phyloP scores from a whole-genome alignment of 495 filamentous ascomycete species.

The Neohortaea acidophila region DNA sequence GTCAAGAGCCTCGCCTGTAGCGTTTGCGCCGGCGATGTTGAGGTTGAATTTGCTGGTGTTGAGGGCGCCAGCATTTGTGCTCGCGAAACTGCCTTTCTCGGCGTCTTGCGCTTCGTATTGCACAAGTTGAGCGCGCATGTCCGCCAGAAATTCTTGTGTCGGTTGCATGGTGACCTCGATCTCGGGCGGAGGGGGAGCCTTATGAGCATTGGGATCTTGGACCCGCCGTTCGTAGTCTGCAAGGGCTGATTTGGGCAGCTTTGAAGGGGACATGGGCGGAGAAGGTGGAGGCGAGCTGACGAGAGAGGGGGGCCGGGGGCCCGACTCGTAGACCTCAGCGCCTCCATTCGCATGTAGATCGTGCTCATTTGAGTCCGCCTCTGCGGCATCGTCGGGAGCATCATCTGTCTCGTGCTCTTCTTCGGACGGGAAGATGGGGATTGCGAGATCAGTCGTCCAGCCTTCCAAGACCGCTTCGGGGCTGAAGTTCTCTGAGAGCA shows the following conservation, averaged over 20 bases:
- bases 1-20: slow-evolving; percentile 9
- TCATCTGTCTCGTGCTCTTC: background rate
- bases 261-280: slow-evolving; percentile 3
- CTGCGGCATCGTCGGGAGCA: too few relatives aligned
- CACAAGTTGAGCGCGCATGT: slow-evolving; percentile 13
- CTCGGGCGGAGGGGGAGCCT: slow-evolving; percentile 6
- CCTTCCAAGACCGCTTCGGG: slow-evolving; percentile 44
- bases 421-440: background rate
- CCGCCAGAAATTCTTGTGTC: slow-evolving; percentile 12
- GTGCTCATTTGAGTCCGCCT: background rate
- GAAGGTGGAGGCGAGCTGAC: too few relatives aligned
- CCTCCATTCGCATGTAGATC: background rate
- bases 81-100: background rate
- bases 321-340: background rate
- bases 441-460: slow-evolving; percentile 6
- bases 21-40: slow-evolving; percentile 13
- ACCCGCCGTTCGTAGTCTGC: slow-evolving; percentile 6
- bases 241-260: slow-evolving; percentile 4
- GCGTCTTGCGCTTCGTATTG: slow-evolving; percentile 13
- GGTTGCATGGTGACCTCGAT: slow-evolving; percentile 14
- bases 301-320: background rate
- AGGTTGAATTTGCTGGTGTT: slow-evolving; percentile 10
- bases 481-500: slow-evolving; percentile 86
- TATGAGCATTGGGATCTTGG: slow-evolving; percentile 14
- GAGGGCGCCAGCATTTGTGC: slow-evolving; percentile 5